Evolutionary conservation across 768 basidiomycete species (phyloP).

Genomic region (Suillus paluster): DNA sequence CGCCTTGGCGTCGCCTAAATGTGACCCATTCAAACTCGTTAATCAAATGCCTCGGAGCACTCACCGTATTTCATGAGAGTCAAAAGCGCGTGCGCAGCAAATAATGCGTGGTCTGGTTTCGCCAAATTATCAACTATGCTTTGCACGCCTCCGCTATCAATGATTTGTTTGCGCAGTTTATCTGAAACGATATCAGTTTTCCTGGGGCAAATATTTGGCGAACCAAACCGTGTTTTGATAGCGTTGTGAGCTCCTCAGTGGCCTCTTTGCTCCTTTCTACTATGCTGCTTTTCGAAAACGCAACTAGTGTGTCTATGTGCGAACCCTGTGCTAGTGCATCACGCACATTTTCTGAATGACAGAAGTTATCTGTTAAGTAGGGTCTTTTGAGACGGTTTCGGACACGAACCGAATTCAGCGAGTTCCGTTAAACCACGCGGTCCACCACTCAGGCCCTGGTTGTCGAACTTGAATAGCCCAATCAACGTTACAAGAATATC

Average conservation of each 20-base stretch:
- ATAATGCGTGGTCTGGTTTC: neutral
- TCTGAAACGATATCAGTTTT: neutral
- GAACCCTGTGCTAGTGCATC: neutral
- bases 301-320: neutral
- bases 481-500: slow-evolving; percentile 20
- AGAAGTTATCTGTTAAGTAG: neutral
- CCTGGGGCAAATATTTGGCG: neutral
- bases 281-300: neutral
- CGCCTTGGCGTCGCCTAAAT: neutral
- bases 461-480: slow-evolving; percentile 19
- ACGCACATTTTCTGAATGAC: neutral
- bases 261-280: neutral
- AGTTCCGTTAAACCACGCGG: neutral
- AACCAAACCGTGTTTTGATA: neutral
- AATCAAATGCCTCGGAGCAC: neutral
- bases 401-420: neutral
- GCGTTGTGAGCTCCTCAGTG: neutral
- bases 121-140: neutral
- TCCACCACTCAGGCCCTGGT: neutral
- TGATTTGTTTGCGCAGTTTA: neutral
- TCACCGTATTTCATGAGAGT: neutral
- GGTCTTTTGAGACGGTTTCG: too few relatives aligned
- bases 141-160: neutral
- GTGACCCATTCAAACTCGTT: neutral
- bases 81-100: neutral